These are phyloP conservation scores for Erigeron canadensis DNA, from an alignment of 129 eudicot species.

Conservation along the genomic window DNA sequence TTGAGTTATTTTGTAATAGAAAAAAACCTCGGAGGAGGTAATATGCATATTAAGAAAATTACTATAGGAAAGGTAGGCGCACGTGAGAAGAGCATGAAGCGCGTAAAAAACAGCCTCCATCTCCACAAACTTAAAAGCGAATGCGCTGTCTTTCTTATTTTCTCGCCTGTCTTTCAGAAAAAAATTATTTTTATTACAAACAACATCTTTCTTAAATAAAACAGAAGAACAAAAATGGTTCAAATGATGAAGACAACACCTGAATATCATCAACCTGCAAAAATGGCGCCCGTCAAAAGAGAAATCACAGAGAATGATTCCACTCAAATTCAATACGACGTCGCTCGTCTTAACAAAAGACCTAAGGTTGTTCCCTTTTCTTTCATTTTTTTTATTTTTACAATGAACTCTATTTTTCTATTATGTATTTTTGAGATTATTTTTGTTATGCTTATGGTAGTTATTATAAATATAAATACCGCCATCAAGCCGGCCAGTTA, in stretches of 20 bases:
- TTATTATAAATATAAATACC: too few species aligned
- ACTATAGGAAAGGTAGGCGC: constrained; percentile 32
- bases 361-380: constrained; percentile 32
- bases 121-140: constrained; percentile 14
- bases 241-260: constrained; percentile 52
- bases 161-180: constrained; percentile 19
- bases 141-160: constrained; percentile 32
- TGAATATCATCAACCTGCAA: constrained; percentile 33
- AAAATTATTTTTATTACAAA: too few species aligned
- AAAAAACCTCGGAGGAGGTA: background rate
- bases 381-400: background rate
- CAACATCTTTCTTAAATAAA: too few species aligned
- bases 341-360: constrained; percentile 49
- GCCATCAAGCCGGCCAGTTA: too few species aligned
- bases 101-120: constrained; percentile 11
- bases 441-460: background rate
- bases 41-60: background rate
- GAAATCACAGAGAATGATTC: constrained; percentile 35
- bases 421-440: background rate
- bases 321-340: constrained; percentile 24
- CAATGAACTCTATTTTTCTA: too few species aligned
- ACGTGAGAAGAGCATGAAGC: constrained; percentile 32
- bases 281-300: constrained; percentile 53
- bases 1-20: background rate
- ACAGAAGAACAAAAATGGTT: constrained; percentile 46